Evolutionary conservation across 352 stramenopile species (phyloP).

Genomic region (Pythium rhizo-oryzae): DNA sequence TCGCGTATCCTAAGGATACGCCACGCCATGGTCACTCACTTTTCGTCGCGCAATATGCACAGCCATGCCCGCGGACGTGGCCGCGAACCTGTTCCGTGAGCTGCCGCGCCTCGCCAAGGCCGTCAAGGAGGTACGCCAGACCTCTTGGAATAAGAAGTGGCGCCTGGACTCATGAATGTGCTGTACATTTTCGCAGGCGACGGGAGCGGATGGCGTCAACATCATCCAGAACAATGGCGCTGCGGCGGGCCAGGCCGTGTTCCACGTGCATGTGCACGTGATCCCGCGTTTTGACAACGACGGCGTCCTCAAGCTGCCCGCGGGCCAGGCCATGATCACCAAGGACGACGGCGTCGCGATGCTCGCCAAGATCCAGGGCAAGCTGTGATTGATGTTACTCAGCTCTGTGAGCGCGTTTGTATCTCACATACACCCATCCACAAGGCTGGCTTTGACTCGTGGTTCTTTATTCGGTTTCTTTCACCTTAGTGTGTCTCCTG

Average conservation of each 20-base stretch:
- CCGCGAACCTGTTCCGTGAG: slow-evolving; percentile 71
- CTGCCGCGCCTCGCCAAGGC: slow-evolving; percentile 75
- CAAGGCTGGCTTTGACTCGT: too few species aligned
- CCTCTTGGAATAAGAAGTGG: neutral
- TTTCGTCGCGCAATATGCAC: neutral
- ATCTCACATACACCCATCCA: neutral
- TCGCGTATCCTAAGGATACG: slow-evolving; percentile 18
- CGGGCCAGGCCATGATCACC: slow-evolving; percentile 57
- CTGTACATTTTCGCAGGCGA: slow-evolving; percentile 36
- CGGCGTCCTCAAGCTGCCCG: slow-evolving; percentile 56
- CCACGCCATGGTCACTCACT: neutral
- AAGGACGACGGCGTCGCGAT: slow-evolving; percentile 62
- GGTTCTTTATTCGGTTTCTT: too few species aligned
- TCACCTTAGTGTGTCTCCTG: too few species aligned
- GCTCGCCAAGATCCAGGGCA: slow-evolving; percentile 76
- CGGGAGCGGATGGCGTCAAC: slow-evolving; percentile 68
- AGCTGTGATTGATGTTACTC: slow-evolving; percentile 36
- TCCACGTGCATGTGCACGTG: slow-evolving; percentile 84
- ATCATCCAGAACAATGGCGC: slow-evolving; percentile 85
- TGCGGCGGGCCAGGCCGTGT: slow-evolving; percentile 67
- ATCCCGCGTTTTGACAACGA: slow-evolving; percentile 74
- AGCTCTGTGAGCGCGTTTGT: too few species aligned
- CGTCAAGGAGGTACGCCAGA: slow-evolving; percentile 48
- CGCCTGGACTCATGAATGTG: neutral
- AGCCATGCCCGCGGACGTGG: slow-evolving; percentile 77